Evolutionary conservation across 208 protist species (phyloP).

Genomic region (Trypanosoma caninum): DNA sequence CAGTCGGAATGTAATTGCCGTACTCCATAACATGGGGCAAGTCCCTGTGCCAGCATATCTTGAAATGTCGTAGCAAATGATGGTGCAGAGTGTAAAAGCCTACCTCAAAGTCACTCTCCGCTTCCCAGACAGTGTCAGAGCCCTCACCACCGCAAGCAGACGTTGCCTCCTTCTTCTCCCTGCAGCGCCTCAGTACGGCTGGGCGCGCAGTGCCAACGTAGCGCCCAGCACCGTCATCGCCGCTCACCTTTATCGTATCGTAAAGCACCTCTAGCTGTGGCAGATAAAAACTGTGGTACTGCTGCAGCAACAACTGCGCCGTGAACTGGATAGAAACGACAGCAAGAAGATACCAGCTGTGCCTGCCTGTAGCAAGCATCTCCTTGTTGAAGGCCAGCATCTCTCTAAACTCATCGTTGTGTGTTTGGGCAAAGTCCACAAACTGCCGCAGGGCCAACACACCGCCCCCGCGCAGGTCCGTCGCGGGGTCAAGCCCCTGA

Average conservation of each 20-base stretch:
- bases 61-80: constrained; percentile 75
- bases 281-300: constrained; percentile 44
- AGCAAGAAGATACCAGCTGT: constrained; percentile 79
- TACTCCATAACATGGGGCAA: constrained; percentile 85
- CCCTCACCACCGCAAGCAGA: background rate
- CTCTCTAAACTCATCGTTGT: constrained; percentile 48
- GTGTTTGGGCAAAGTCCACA: constrained; percentile 72
- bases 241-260: constrained; percentile 36
- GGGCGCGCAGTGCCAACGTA: background rate
- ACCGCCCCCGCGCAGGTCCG: constrained; percentile 85
- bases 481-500: constrained; percentile 83
- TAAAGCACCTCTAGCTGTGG: constrained; percentile 72
- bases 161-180: background rate
- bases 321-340: constrained; percentile 88
- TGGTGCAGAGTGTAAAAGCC: constrained; percentile 78
- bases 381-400: constrained; percentile 77
- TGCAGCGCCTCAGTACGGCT: background rate
- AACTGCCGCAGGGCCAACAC: constrained; percentile 75
- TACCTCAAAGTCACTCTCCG: constrained; percentile 43
- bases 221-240: background rate
- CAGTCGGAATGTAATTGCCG: constrained; percentile 64
- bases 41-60: constrained; percentile 74
- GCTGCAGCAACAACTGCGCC: constrained; percentile 59
- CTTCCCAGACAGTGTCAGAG: background rate
- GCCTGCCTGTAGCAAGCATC: constrained; percentile 26